Percentiles rank a stretch among this genome's conserved stretches.
phyloP scores from a whole-genome alignment of 768 basidiomycete genomes.

The Neoboletus brunneissimus region DNA sequence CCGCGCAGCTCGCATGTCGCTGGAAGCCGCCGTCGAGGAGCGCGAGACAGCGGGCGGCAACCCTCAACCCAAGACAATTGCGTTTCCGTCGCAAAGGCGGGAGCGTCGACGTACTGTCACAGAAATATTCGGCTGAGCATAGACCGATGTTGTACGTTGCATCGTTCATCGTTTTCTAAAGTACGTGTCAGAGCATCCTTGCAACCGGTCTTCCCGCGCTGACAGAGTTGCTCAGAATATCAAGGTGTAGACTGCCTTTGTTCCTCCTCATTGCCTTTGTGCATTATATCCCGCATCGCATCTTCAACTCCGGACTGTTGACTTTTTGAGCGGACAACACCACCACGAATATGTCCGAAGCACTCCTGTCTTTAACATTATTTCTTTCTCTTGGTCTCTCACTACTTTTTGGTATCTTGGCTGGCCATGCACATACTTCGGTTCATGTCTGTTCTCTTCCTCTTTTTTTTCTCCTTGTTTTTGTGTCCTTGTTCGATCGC shows the following conservation, averaged over 20 bases:
- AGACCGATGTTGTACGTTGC: conserved; percentile 10
- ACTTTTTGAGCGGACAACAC: conserved; percentile 16
- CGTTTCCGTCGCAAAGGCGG: conserved; percentile 31
- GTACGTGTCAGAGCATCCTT: conserved; percentile 13
- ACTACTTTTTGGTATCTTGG: conserved; percentile 23
- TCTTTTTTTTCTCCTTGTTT: neutral
- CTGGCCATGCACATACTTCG: conserved; percentile 26
- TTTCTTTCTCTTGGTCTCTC: conserved; percentile 22
- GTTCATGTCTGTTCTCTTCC: conserved; percentile 10
- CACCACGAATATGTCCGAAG: conserved; percentile 11
- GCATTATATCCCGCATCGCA: conserved; percentile 28
- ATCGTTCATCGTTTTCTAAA: conserved; percentile 12
- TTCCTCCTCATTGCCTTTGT: conserved; percentile 10
- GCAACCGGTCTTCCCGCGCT: neutral
- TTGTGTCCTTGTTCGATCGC: conserved; percentile 19
- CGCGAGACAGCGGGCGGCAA: conserved; percentile 28
- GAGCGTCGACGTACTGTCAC: conserved; percentile 51
- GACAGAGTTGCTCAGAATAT: conserved; percentile 3
- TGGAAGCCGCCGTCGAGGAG: conserved; percentile 34
- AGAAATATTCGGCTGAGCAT: conserved; percentile 41
- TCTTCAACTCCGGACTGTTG: conserved; percentile 13
- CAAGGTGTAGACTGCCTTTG: conserved; percentile 22
- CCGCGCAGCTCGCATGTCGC: conserved; percentile 46
- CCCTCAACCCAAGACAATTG: conserved; percentile 39
- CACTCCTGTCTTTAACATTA: conserved; percentile 32